Percentiles rank a stretch among this genome's conserved stretches.
These are phyloP conservation scores for Phytophthora fragariae DNA, from an alignment of 352 stramenopile genomes.

Conservation along the genomic window DNA sequence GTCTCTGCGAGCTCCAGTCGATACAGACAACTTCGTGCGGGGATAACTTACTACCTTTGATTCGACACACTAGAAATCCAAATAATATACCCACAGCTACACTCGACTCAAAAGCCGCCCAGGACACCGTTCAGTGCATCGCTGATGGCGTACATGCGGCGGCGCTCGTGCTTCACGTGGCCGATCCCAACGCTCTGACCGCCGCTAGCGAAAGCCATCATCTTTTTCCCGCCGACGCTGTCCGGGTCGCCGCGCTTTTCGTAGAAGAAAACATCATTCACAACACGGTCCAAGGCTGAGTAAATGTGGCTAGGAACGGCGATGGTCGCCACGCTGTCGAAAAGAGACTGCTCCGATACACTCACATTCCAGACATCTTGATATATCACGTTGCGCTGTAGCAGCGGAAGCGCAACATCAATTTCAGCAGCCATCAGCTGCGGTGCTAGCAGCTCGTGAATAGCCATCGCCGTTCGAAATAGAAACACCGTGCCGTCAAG, in stretches of 20 bases:
- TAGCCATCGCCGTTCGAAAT: conserved; percentile 83
- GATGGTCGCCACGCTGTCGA: conserved; percentile 68
- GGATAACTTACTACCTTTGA: background rate
- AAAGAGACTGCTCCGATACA: conserved; percentile 78
- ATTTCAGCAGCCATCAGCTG: conserved; percentile 70
- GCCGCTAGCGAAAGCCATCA: conserved; percentile 51
- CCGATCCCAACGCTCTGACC: conserved; percentile 76
- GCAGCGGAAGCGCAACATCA: conserved; percentile 76
- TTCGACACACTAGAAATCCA: background rate
- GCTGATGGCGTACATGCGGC: conserved; percentile 81
- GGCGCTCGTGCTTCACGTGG: conserved; percentile 70
- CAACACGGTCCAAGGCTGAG: conserved; percentile 71
- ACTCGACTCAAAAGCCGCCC: conserved; percentile 57
- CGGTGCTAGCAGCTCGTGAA: conserved; percentile 71
- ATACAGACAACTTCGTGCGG: background rate
- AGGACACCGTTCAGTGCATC: conserved; percentile 80
- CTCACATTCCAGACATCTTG: conserved; percentile 64
- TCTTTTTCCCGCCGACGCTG: conserved; percentile 32
- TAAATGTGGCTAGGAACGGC: conserved; percentile 75
- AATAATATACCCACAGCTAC: conserved; percentile 1
- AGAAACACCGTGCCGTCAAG: conserved; percentile 87
- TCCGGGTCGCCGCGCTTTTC: conserved; percentile 60
- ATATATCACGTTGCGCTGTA: conserved; percentile 75
- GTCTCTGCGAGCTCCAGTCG: background rate
- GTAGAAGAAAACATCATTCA: conserved; percentile 90